Percentiles rank a stretch among this genome's conserved stretches.
These are phyloP conservation scores for Stagonosporopsis vannaccii DNA, from an alignment of 2,329 filamentous ascomycete genomes.

Conservation along the genomic window DNA sequence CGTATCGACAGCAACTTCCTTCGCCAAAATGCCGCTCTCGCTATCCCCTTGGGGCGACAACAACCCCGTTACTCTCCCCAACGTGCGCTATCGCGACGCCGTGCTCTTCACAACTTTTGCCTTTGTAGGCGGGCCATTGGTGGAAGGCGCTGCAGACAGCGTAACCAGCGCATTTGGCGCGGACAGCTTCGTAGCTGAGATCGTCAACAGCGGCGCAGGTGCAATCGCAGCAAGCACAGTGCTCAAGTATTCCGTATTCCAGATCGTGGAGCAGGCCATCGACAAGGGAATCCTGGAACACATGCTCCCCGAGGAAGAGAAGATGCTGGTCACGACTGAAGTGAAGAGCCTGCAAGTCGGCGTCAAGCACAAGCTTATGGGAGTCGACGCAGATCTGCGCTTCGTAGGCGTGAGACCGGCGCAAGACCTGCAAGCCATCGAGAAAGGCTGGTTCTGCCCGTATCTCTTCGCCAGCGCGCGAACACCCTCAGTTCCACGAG, in stretches of 20 bases:
- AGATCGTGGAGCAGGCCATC: conserved; percentile 51
- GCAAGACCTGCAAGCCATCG: conserved; percentile 34
- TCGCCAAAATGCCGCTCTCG: conserved; percentile 43
- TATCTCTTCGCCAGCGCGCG: conserved; percentile 47
- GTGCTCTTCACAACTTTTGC: conserved; percentile 50
- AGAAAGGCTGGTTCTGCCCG: conserved; percentile 50
- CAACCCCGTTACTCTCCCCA: conserved; percentile 50
- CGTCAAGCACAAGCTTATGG: conserved; percentile 52
- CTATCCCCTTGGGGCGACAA: conserved; percentile 51
- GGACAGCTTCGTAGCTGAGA: conserved; percentile 45
- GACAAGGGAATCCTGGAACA: conserved; percentile 50
- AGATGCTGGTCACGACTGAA: conserved; percentile 46
- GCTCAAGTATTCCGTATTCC: conserved; percentile 47
- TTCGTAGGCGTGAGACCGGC: conserved; percentile 39
- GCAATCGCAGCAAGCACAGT: conserved; percentile 37
- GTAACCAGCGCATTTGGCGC: conserved; percentile 44
- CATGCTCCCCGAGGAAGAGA: conserved; percentile 50
- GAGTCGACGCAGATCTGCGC: conserved; percentile 48
- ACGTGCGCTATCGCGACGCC: conserved; percentile 50
- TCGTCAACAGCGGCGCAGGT: conserved; percentile 41
- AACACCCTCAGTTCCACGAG: conserved; percentile 41
- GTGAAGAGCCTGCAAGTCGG: conserved; percentile 48
- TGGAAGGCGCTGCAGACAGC: conserved; percentile 40
- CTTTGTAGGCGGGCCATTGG: conserved; percentile 44
- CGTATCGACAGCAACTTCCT: conserved; percentile 43